Evolutionary conservation across 2,329 filamentous ascomycete species (phyloP), one percentile per base, ranked within the genome.

Genomic region (Didymella keratinophila): DNA sequence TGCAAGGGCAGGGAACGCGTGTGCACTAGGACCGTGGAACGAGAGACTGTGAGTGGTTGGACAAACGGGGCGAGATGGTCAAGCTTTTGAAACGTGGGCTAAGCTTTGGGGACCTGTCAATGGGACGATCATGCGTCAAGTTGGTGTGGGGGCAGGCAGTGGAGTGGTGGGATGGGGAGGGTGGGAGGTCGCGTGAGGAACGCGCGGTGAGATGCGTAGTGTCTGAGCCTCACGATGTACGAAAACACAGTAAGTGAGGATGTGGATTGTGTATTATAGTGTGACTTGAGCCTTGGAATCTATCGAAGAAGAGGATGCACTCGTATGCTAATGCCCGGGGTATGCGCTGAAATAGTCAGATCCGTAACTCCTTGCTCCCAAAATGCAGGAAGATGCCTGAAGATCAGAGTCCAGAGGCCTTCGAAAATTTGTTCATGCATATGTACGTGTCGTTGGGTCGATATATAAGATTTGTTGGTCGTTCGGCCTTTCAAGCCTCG

Each of bases 401-500:
- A 9, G 14, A 14, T 32, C 12, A 32, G 3, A 32, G 30, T 1
- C 30, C 6, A 11, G 12, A 16, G 30, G 30, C 14, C 30, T 25
- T 3, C 11, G 30, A 32, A 16, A 4, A 14, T 12, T 5, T 4
- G 30, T 3, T 5, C 30, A 32, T 39, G n/a, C 18, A 12, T 39
- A 16, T 11, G 18, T 21, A 42, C 14, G 14, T 21, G 1, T 6
- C 12, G 14, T 16, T 6, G 3, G 23, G 39, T 12, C 16, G 39
- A 5, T 16, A 23, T 42, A 11, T 16, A 32, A 6, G 9, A 11
- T 41, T 10, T 16, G 2, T 42, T 42, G 11, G 2, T 4, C 11
- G 14, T 32, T 32, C 30, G 14, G 39, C 39, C 30, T n/a, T n/a
- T 65, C 21, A 74, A 7, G 73, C 55, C 62, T 87, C 76, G 72